Evolutionary conservation across 2,329 filamentous ascomycete species (phyloP).

Genomic region (Whalleya microplaca): DNA sequence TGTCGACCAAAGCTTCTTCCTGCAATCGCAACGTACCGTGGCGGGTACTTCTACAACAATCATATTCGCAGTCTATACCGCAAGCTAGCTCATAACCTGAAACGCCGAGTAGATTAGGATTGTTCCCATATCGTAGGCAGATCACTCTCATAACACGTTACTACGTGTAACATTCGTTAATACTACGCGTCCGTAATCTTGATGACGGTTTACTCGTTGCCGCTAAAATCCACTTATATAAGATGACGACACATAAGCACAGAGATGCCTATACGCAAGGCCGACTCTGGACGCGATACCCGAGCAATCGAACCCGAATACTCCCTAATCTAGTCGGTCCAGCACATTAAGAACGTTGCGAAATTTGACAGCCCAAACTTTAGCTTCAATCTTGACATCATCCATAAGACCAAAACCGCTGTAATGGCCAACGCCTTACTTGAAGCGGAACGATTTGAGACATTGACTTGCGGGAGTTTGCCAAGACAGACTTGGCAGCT

Average conservation of each 20-base stretch:
- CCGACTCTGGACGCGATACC: constrained; percentile 16
- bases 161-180: constrained; percentile 15
- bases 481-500: too few relatives aligned
- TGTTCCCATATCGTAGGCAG: constrained; percentile 12
- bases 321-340: constrained; percentile 13
- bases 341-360: constrained; percentile 11
- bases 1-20: constrained; percentile 5
- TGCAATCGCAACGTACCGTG: neutral
- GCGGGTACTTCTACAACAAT: constrained; percentile 15
- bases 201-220: constrained; percentile 8
- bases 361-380: constrained; percentile 10
- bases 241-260: constrained; percentile 12
- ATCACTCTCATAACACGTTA: constrained; percentile 13
- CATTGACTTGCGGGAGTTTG: too few relatives aligned
- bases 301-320: constrained; percentile 16
- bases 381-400: constrained; percentile 17
- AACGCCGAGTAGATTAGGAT: constrained; percentile 20
- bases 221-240: constrained; percentile 17
- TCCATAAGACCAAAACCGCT: neutral
- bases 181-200: constrained; percentile 4
- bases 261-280: constrained; percentile 10
- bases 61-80: constrained; percentile 15
- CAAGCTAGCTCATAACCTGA: constrained; percentile 17
- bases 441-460: constrained; percentile 12
- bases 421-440: constrained; percentile 14